These are phyloP conservation scores for Triticum timopheevii DNA, from an alignment of 176 grass and related monocot species.

Conservation along the genomic window DNA sequence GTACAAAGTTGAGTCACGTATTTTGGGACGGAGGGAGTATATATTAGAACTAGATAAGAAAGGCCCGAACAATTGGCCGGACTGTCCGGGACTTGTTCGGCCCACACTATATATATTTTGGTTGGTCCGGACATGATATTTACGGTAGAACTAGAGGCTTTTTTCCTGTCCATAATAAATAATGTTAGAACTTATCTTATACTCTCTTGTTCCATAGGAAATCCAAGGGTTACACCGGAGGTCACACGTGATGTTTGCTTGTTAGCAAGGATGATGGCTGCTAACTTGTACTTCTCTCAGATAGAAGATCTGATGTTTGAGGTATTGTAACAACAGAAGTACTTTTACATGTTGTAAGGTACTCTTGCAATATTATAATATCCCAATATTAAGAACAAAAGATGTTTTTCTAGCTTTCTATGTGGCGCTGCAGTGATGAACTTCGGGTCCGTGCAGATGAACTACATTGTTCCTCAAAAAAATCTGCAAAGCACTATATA, in stretches of 20 bases:
- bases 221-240: constrained; percentile 95
- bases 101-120: no score
- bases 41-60: no score
- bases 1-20: no score
- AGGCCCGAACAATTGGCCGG: no score
- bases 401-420: constrained; percentile 79
- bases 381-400: constrained; percentile 3
- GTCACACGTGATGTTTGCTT: constrained; percentile 99
- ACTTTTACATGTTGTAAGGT: background rate
- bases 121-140: background rate
- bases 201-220: constrained; percentile 57
- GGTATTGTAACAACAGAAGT: constrained; percentile 39
- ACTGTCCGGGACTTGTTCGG: no score
- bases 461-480: constrained; percentile 60
- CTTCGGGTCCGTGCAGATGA: constrained; percentile 69
- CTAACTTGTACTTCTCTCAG: constrained; percentile 90
- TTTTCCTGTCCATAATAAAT: constrained; percentile 6
- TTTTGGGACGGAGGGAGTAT: no score
- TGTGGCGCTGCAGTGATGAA: constrained; percentile 95
- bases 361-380: background rate
- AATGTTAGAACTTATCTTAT: background rate
- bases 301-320: constrained; percentile 99
- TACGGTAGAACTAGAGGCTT: background rate
- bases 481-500: constrained; percentile 91
- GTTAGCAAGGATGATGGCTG: constrained; percentile 95